Evolutionary conservation across 148 eudicot species (phyloP).

Genomic region (Amaranthus cruentus): DNA sequence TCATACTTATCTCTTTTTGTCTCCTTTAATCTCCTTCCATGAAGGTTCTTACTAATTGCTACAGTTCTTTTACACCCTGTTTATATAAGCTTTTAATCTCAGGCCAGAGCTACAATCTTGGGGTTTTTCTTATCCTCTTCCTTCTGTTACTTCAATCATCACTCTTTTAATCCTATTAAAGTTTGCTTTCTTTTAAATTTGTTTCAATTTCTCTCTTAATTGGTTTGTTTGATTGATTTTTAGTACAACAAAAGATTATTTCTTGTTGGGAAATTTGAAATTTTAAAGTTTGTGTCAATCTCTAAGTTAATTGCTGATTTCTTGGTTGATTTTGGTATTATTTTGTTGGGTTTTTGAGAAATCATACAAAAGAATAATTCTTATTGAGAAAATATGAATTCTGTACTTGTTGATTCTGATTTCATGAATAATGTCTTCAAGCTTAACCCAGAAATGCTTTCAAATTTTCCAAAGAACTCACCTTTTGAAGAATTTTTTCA

Average conservation of each 20-base stretch:
- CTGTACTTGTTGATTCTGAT: slow-evolving; percentile 13
- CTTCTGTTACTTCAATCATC: too few species aligned
- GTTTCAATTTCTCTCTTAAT: not conserved
- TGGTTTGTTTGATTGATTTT: not conserved
- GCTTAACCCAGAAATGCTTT: slow-evolving; percentile 13
- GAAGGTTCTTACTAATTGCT: not conserved
- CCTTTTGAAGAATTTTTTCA: not conserved
- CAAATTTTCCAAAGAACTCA: slow-evolving; percentile 7
- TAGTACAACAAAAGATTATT: too few species aligned
- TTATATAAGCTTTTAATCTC: not conserved
- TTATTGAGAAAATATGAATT: not conserved
- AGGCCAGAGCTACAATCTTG: not conserved
- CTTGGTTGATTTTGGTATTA: too few species aligned
- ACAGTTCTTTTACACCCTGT: not conserved
- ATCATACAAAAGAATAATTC: too few species aligned
- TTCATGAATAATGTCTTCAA: slow-evolving; percentile 15
- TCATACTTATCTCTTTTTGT: not conserved
- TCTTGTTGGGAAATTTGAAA: too few species aligned
- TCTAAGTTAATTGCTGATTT: too few species aligned
- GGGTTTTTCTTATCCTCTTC: not conserved
- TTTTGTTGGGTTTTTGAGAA: too few species aligned
- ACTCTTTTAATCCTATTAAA: too few species aligned
- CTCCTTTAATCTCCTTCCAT: slow-evolving; percentile 1
- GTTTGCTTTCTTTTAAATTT: not conserved
- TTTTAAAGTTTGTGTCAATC: too few species aligned